Conservation (phyloP, 306 rosid genomes). For the Rosa persica region DNA sequence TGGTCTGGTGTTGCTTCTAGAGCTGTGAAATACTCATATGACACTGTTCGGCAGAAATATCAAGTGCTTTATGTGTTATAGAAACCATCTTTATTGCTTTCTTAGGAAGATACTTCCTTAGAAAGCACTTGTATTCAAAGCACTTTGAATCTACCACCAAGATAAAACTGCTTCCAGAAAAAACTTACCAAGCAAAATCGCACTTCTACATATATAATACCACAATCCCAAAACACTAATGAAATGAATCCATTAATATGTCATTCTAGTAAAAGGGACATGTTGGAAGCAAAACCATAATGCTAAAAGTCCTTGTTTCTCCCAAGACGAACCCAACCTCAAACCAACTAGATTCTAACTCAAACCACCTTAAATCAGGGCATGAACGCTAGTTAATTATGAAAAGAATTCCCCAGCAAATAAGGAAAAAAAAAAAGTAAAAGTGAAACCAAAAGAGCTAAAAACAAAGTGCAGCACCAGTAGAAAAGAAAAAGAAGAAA, state of each 20-base stretch:
- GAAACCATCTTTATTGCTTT: background rate
- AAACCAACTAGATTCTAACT: background rate
- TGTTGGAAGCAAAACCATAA: background rate
- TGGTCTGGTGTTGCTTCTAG: background rate
- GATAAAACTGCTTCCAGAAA: background rate
- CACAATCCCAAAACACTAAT: background rate
- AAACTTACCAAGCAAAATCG: background rate
- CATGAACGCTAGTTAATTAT: background rate
- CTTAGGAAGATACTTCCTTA: background rate
- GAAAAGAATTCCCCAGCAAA: background rate
- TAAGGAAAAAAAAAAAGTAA: background rate
- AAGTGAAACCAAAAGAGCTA: background rate
- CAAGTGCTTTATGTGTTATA: background rate
- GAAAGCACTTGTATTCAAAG: background rate
- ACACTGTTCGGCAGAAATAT: background rate
- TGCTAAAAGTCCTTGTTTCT: background rate
- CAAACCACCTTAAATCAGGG: background rate
- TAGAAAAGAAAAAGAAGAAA: background rate
- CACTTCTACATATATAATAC: background rate
- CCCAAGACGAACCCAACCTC: slow-evolving; percentile 10
- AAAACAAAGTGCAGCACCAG: background rate
- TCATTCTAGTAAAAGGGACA: background rate
- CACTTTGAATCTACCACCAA: background rate
- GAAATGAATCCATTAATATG: background rate
- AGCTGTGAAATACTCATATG: background rate